Percentiles rank a stretch among this genome's conserved stretches.
These are phyloP conservation scores for Colletotrichum scovillei DNA, from an alignment of 2,329 filamentous ascomycete genomes.

Conservation along the genomic window DNA sequence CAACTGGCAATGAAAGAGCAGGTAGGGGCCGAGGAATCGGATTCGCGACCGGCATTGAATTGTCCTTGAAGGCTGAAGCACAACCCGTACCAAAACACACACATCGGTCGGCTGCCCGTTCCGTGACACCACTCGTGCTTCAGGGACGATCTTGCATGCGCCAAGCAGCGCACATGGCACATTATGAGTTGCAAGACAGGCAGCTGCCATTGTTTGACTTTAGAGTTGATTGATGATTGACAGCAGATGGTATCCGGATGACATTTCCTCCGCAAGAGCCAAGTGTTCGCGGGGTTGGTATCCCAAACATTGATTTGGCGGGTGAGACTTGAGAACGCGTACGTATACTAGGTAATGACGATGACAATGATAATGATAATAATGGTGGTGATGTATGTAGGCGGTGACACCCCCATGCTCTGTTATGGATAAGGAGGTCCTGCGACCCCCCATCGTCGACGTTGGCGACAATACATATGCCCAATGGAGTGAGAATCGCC, in stretches of 20 bases:
- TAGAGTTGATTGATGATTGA: constrained; percentile 14
- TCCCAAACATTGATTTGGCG: background rate
- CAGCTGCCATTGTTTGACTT: background rate
- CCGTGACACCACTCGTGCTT: constrained; percentile 37
- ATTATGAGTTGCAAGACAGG: constrained; percentile 21
- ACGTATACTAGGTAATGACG: background rate
- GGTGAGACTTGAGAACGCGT: background rate
- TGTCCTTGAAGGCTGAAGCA: constrained; percentile 27
- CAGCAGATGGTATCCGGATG: constrained; percentile 25
- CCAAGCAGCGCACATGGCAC: constrained; percentile 36
- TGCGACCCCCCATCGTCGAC: background rate
- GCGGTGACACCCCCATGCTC: background rate
- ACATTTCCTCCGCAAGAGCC: constrained; percentile 32
- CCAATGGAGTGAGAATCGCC: background rate
- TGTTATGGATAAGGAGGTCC: background rate
- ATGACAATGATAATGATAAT: background rate
- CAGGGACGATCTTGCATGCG: constrained; percentile 35
- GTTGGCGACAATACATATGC: background rate
- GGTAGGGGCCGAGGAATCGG: constrained; percentile 5
- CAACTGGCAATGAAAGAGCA: background rate
- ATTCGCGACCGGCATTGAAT: constrained; percentile 26
- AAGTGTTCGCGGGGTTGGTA: constrained; percentile 31
- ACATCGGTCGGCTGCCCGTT: constrained; percentile 27
- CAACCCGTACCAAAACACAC: constrained; percentile 6
- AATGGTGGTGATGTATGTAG: background rate